Percentiles rank a stretch among this genome's conserved stretches.
Evolutionary conservation across 768 basidiomycete species (phyloP).

Genomic region (Lentinula edodes): DNA sequence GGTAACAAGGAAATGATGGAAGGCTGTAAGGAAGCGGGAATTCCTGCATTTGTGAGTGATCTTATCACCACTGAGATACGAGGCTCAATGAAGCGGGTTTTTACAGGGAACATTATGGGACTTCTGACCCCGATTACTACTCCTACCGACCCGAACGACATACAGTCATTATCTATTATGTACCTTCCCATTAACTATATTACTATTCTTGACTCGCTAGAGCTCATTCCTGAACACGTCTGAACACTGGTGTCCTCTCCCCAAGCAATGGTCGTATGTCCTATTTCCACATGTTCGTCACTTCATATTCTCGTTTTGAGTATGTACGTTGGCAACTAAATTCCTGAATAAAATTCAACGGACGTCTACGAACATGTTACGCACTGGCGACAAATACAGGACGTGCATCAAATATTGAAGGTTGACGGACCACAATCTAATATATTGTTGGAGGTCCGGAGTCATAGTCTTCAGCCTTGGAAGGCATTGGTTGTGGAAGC

Average conservation of each 20-base stretch:
- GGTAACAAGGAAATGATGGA: slow-evolving; percentile 83
- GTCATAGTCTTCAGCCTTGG: not conserved
- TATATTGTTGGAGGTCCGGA: not conserved
- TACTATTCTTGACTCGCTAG: not conserved
- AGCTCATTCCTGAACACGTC: not conserved
- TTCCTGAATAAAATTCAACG: not conserved
- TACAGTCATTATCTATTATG: too few species aligned
- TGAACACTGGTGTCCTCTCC: not conserved
- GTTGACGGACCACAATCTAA: not conserved
- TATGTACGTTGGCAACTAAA: too few species aligned
- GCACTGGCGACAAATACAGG: not conserved
- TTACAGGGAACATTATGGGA: slow-evolving; percentile 66
- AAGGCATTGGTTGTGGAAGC: slow-evolving; percentile 17
- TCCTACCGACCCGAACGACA: too few species aligned
- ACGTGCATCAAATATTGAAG: not conserved
- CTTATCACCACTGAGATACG: not conserved
- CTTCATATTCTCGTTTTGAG: not conserved
- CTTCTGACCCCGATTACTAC: slow-evolving; percentile 30
- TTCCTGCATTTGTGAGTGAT: slow-evolving; percentile 55
- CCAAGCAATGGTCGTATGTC: not conserved
- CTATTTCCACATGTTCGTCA: not conserved
- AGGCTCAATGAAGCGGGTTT: not conserved
- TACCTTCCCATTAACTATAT: not conserved
- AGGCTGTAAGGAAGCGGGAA: slow-evolving; percentile 66
- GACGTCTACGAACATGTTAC: not conserved